A percentile compares a stretch with the other conserved stretches of the same genome.
Conservation (phyloP, 495 filamentous ascomycete genomes). For the Bacidia gigantensis region DNA sequence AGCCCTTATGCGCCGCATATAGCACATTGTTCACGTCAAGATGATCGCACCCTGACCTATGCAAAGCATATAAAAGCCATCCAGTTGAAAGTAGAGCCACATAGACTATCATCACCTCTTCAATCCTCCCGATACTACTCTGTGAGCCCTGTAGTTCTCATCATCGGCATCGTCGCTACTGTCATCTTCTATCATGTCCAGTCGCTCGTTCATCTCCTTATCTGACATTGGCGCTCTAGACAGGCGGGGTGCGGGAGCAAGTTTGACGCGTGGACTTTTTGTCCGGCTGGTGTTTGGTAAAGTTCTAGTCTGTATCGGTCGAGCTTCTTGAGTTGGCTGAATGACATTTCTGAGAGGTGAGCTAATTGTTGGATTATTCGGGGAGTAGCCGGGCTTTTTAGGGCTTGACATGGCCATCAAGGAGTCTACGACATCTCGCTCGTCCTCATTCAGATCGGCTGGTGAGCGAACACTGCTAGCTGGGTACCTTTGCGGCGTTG, state of each 20-base stretch:
- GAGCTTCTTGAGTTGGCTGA: not conserved
- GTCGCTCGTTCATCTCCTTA: not conserved
- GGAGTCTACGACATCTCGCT: slow-evolving; percentile 79
- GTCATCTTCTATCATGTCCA: not conserved
- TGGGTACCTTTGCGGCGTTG: slow-evolving; percentile 7
- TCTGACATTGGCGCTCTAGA: not conserved
- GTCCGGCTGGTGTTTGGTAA: not conserved
- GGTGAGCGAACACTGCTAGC: slow-evolving; percentile 33
- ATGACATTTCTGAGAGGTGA: not conserved
- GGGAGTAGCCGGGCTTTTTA: slow-evolving; percentile 44
- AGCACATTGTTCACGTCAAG: no score
- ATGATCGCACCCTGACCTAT: no score
- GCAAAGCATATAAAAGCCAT: no score
- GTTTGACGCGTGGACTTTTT: not conserved
- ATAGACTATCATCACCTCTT: no score
- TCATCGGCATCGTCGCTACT: not conserved
- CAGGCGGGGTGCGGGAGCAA: not conserved
- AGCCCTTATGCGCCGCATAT: no score
- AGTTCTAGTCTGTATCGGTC: not conserved
- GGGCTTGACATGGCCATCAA: slow-evolving; percentile 81
- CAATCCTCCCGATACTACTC: not conserved
- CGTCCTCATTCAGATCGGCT: slow-evolving; percentile 54
- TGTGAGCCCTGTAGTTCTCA: not conserved
- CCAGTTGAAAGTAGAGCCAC: no score
- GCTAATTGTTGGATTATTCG: not conserved